Percentiles rank a stretch among this genome's conserved stretches.
Conservation (phyloP, 768 basidiomycete species). For the Kwoniella botswanensis region DNA sequence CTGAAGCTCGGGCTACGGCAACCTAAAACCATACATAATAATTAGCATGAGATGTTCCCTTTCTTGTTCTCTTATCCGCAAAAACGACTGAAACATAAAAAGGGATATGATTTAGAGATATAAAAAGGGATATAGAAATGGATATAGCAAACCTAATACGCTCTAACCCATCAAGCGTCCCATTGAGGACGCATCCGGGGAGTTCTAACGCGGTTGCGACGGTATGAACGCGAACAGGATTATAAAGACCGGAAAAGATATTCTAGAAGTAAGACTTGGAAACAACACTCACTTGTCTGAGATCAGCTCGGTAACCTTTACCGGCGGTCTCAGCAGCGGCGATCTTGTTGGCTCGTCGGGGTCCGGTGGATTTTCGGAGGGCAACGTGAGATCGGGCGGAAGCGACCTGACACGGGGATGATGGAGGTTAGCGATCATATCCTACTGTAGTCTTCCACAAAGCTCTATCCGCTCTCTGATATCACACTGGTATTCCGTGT, state of each 20-base stretch:
- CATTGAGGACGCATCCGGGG: slow-evolving; percentile 37
- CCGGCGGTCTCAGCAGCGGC: slow-evolving; percentile 57
- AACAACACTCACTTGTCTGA: slow-evolving; percentile 53
- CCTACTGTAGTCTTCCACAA: too few species aligned
- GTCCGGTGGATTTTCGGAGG: slow-evolving; percentile 48
- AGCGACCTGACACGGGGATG: slow-evolving; percentile 39
- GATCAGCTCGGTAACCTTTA: slow-evolving; percentile 58
- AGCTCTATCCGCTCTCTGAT: too few species aligned
- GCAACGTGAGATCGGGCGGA: slow-evolving; percentile 44
- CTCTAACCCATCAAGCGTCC: slow-evolving; percentile 47
- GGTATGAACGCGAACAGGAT: background rate
- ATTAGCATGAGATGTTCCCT: slow-evolving; percentile 1
- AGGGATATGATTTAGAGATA: slow-evolving; percentile 11
- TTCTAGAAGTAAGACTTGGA: background rate
- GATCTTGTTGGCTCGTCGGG: slow-evolving; percentile 57
- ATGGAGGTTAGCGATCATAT: too few species aligned
- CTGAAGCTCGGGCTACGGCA: slow-evolving; percentile 55
- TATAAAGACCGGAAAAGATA: background rate
- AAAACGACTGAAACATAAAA: slow-evolving; percentile 4
- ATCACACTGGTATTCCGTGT: background rate
- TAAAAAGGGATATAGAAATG: slow-evolving; percentile 17
- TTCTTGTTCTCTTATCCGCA: slow-evolving; percentile 7
- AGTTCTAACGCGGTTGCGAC: slow-evolving; percentile 51
- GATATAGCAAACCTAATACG: slow-evolving; percentile 49
- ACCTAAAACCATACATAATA: slow-evolving; percentile 32